Base-by-base conservation (phyloP, 2,329 filamentous ascomycete genomes). In the Chaetomiaceae sp. region DNA sequence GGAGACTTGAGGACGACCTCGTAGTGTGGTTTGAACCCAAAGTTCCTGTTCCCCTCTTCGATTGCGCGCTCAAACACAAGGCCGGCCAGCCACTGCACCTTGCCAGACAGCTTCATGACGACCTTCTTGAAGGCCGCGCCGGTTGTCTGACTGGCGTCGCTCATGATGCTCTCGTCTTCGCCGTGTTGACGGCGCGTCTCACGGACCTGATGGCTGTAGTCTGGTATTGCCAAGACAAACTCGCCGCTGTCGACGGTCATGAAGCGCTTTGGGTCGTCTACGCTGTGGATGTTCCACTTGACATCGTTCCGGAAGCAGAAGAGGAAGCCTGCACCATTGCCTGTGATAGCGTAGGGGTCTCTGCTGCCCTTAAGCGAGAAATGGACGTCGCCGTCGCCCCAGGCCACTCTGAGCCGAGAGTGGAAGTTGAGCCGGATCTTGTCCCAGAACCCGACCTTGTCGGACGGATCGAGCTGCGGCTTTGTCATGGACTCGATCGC, bases 251-350 rank as follows among this genome's bases (percentile, higher is more conserved):
- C 89, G 4, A 99, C 90, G 1, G 86, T 90, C 86, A 99, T 95
- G 69, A 99, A 95, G 53, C 87, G 86, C 64, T 87, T 88, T 0
- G 93, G 91, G 61, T 99, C 88, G 60, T 95, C 83, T 45, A 89
- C 85, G 45, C 85, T 82, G 51, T 91, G 87, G 45, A 99, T 83
- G 54, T 85, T 86, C 82, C 89, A 95, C 54, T 81, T 83, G 33
- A 99, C 91, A 66, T 96, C 87, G 62, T 90, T 95, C 46, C 93
- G 86, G 92, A 92, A 99, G 67, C 95, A 97, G 90, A 99, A 96
- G 38, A 97, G 81, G 64, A 99, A 95, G 4, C 93, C 93, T 30
- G 91, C 91, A 34, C 93, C 93, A 60, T 92, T 86, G 8, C 92
- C 91, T 34, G 90, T 96, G 39, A 99, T 85, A 53, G 87, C 81